Percentiles rank a stretch among this genome's conserved stretches.
These are phyloP conservation scores for Lepidium didymum DNA, from an alignment of 345 rosid genomes.

Conservation along the genomic window DNA sequence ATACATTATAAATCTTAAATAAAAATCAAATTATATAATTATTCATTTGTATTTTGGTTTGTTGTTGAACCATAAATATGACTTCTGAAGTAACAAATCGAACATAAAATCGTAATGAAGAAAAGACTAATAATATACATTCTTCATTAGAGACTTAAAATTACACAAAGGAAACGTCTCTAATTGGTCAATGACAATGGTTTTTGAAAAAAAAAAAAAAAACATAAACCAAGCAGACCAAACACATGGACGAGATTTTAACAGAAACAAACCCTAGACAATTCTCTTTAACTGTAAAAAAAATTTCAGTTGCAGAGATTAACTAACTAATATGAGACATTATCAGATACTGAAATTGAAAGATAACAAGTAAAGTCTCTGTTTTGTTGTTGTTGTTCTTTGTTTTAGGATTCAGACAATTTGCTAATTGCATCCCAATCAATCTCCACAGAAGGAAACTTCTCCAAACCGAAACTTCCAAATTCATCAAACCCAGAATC, in stretches of 20 bases:
- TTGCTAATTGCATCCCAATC: slow-evolving; percentile 75
- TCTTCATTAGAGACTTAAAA: not conserved
- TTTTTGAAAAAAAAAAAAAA: not conserved
- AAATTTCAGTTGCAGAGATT: slow-evolving; percentile 52
- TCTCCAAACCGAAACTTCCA: slow-evolving; percentile 48
- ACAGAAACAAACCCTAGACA: slow-evolving; percentile 14
- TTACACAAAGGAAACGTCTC: slow-evolving; percentile 12
- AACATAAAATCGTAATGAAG: not conserved
- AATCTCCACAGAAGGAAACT: slow-evolving; percentile 76
- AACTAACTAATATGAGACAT: slow-evolving; percentile 11
- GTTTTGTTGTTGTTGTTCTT: not conserved
- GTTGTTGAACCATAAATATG: not conserved
- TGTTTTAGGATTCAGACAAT: slow-evolving; percentile 31
- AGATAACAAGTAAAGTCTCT: not conserved
- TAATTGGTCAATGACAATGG: slow-evolving; percentile 12
- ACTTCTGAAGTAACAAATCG: not conserved
- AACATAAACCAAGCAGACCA: slow-evolving; percentile 32
- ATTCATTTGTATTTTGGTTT: not conserved
- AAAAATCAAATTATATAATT: not conserved
- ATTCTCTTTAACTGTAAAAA: slow-evolving; percentile 42
- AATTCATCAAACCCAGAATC: slow-evolving; percentile 32
- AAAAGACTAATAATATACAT: slow-evolving; percentile 12
- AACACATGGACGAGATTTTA: slow-evolving; percentile 12
- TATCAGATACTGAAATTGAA: slow-evolving; percentile 10
- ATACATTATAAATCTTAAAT: not conserved